Conservation (phyloP, 176 grass and related monocot genomes). For the Elaeis guineensis region DNA sequence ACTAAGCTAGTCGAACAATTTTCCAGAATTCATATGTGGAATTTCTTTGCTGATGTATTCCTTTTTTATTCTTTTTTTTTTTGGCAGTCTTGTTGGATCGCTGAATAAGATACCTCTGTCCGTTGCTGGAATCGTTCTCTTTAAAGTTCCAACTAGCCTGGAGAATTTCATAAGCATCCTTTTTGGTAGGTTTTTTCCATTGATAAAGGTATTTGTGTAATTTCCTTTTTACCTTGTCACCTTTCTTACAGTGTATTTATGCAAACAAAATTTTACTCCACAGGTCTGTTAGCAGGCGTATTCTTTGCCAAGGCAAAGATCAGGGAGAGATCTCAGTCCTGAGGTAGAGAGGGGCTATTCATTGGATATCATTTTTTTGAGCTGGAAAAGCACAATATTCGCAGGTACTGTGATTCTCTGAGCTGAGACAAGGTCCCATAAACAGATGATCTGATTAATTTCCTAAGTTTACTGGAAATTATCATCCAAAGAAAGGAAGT, state of each 20-base stretch:
- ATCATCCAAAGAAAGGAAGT: too few species aligned
- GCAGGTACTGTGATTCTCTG: too few species aligned
- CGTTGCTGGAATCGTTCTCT: conserved; percentile 65
- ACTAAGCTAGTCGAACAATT: too few species aligned
- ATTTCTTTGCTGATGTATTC: not conserved
- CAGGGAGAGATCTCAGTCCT: conserved; percentile 15
- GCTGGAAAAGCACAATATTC: too few species aligned
- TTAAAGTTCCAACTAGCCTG: conserved; percentile 77
- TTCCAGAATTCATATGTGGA: too few species aligned
- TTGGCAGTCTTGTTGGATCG: conserved; percentile 75
- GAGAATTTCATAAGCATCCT: conserved; percentile 72
- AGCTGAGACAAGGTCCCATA: too few species aligned
- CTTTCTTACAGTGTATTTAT: too few species aligned
- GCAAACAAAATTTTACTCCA: not conserved
- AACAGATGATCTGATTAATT: too few species aligned
- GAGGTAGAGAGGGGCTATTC: too few species aligned
- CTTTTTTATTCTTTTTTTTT: conserved; percentile 13
- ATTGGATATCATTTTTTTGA: too few species aligned
- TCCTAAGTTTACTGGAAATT: too few species aligned
- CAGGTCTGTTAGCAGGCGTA: conserved; percentile 79
- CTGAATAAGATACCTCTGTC: conserved; percentile 98
- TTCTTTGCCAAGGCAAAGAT: conserved; percentile 85
- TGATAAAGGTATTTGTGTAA: not conserved
- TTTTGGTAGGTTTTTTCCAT: conserved; percentile 48
- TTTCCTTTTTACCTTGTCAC: not conserved